Evolutionary conservation across 352 stramenopile species (phyloP).

Genomic region (Elongisporangium anandrum): DNA sequence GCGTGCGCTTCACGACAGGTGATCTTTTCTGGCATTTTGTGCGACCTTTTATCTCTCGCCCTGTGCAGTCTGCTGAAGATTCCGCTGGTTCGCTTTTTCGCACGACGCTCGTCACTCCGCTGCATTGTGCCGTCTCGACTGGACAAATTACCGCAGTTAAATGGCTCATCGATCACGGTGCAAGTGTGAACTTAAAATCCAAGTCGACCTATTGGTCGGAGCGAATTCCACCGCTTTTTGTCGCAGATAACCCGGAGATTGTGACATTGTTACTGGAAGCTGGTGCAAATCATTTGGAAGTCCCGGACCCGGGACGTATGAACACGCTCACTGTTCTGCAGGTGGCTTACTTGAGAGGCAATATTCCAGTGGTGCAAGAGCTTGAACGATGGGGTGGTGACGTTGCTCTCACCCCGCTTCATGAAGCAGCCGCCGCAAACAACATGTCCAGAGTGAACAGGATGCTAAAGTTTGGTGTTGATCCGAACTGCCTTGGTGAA

Average conservation of each 20-base stretch:
- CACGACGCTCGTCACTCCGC: conserved; percentile 61
- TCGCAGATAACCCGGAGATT: conserved; percentile 64
- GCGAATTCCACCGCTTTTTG: conserved; percentile 60
- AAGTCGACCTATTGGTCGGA: conserved; percentile 65
- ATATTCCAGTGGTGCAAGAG: conserved; percentile 55
- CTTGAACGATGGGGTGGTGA: conserved; percentile 71
- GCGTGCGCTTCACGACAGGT: conserved; percentile 71
- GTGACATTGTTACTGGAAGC: conserved; percentile 50
- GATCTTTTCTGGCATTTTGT: conserved; percentile 78
- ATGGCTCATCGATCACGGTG: conserved; percentile 52
- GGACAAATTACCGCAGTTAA: conserved; percentile 49
- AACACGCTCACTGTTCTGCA: conserved; percentile 68
- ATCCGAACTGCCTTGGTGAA: conserved; percentile 66
- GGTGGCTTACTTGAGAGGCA: conserved; percentile 59
- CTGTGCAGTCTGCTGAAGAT: conserved; percentile 37
- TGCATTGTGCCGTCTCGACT: conserved; percentile 64
- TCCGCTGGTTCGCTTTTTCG: conserved; percentile 57
- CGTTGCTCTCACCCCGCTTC: conserved; percentile 63
- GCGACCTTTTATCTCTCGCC: conserved; percentile 54
- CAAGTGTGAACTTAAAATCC: conserved; percentile 54
- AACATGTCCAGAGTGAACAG: conserved; percentile 27
- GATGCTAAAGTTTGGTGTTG: conserved; percentile 39
- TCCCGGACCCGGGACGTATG: conserved; percentile 60
- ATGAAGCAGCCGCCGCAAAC: conserved; percentile 53
- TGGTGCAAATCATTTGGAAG: conserved; percentile 64